Conservation (phyloP, 768 basidiomycete species). For the Strobilomyces dryophilus region DNA sequence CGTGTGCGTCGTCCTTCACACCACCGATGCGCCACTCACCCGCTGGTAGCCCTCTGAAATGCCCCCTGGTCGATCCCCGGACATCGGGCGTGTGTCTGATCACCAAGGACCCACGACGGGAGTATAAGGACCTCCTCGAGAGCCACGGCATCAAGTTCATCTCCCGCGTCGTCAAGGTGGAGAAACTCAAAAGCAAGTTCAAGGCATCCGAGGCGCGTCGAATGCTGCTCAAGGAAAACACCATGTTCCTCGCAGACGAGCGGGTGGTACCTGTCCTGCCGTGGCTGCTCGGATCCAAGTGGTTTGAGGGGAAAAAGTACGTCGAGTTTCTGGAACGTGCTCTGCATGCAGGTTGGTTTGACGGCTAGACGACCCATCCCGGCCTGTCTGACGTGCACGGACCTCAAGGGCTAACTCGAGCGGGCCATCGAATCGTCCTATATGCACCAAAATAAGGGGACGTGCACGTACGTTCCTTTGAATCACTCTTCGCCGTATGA, state of each 20-base stretch:
- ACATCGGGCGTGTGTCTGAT: conserved; percentile 82
- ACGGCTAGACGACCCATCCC: conserved; percentile 84
- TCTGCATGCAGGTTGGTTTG: not conserved
- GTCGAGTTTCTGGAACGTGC: conserved; percentile 21
- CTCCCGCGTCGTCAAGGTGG: conserved; percentile 82
- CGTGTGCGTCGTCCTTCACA: conserved; percentile 72
- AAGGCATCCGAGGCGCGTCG: conserved; percentile 80
- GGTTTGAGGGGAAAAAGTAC: conserved; percentile 95
- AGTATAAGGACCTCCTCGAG: conserved; percentile 92
- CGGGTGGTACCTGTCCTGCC: conserved; percentile 85
- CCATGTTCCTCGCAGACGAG: conserved; percentile 91
- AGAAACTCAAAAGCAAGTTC: conserved; percentile 93
- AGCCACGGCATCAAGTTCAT: conserved; percentile 82
- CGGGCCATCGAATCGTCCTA: conserved; percentile 92
- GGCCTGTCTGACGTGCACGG: conserved; percentile 79
- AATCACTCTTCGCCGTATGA: not conserved
- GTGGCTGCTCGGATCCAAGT: conserved; percentile 79
- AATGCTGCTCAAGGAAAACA: conserved; percentile 82
- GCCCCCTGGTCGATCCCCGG: no score
- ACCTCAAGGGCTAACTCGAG: conserved; percentile 90
- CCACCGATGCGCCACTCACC: no score
- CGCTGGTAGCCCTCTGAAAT: no score
- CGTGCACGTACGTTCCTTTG: conserved; percentile 68
- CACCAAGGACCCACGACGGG: conserved; percentile 91
- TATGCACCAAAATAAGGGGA: conserved; percentile 93